These are phyloP conservation scores for Vairimorpha apis DNA, from an alignment of 371 early-diverging fungal species.

Conservation along the genomic window DNA sequence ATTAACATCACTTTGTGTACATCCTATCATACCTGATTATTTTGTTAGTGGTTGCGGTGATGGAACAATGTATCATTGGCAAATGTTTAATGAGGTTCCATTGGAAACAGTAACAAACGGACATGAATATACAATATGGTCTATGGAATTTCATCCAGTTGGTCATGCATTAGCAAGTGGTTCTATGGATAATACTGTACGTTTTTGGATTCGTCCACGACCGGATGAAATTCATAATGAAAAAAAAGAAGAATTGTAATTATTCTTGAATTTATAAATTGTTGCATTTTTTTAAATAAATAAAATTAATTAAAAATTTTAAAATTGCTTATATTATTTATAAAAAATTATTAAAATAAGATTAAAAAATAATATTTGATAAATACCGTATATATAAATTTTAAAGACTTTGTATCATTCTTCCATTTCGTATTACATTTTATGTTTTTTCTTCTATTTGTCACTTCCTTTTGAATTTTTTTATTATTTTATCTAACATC, in stretches of 20 bases:
- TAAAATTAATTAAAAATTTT: neutral
- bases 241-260: neutral
- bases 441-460: too few relatives aligned
- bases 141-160: slow-evolving; percentile 94
- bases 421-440: too few relatives aligned
- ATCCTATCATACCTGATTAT: slow-evolving; percentile 80
- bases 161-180: slow-evolving; percentile 92
- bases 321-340: neutral
- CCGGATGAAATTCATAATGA: slow-evolving; percentile 74
- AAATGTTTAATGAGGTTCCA: slow-evolving; percentile 66
- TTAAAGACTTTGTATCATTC: too few relatives aligned
- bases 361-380: too few relatives aligned
- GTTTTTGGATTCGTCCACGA: slow-evolving; percentile 92
- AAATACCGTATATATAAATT: too few relatives aligned
- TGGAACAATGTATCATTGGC: slow-evolving; percentile 84
- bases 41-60: slow-evolving; percentile 88
- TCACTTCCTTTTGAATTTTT: too few relatives aligned
- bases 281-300: neutral
- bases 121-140: slow-evolving; percentile 89
- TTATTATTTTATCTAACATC: too few relatives aligned
- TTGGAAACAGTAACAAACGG: slow-evolving; percentile 74
- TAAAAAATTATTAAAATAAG: too few relatives aligned
- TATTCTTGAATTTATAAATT: neutral
- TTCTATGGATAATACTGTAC: slow-evolving; percentile 86
- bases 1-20: slow-evolving; percentile 73